Conservation (phyloP, 2,329 filamentous ascomycete species). For the Epichloe gansuensis region DNA sequence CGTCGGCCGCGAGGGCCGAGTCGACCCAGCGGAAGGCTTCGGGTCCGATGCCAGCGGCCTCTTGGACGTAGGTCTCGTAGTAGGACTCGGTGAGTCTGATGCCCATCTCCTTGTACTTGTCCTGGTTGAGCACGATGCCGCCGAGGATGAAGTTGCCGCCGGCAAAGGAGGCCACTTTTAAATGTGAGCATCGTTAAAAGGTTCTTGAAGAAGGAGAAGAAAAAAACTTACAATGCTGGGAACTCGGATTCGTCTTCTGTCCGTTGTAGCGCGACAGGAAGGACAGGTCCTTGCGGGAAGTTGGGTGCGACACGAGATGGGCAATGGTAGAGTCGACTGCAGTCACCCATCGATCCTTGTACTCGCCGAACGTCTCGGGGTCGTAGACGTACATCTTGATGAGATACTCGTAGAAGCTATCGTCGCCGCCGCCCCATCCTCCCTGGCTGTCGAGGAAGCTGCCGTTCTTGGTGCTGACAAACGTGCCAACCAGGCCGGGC, state of each 20-base stretch:
- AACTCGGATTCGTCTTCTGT: slow-evolving; percentile 28
- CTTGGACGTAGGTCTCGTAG: slow-evolving; percentile 58
- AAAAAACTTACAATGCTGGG: slow-evolving; percentile 34
- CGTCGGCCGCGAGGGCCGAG: slow-evolving; percentile 20
- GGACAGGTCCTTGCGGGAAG: slow-evolving; percentile 54
- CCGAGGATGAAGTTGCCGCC: slow-evolving; percentile 80
- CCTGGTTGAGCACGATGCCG: slow-evolving; percentile 53
- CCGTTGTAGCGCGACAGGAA: slow-evolving; percentile 52
- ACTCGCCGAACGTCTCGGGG: slow-evolving; percentile 44
- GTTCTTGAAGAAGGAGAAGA: no score
- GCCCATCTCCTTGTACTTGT: slow-evolving; percentile 62
- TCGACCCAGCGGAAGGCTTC: slow-evolving; percentile 56
- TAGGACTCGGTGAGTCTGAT: slow-evolving; percentile 60
- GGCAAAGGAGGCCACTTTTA: slow-evolving; percentile 62
- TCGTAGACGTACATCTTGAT: slow-evolving; percentile 88
- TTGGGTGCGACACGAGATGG: slow-evolving; percentile 58
- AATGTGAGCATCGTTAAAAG: no score
- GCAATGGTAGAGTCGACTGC: slow-evolving; percentile 67
- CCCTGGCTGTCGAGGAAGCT: slow-evolving; percentile 54
- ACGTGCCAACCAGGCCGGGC: slow-evolving; percentile 61
- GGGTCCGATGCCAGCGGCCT: slow-evolving; percentile 63
- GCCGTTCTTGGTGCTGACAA: slow-evolving; percentile 53
- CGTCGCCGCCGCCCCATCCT: slow-evolving; percentile 65
- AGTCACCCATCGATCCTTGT: slow-evolving; percentile 62
- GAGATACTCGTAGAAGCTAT: slow-evolving; percentile 82